These are phyloP conservation scores for Apiotrichum veenhuisii DNA, from an alignment of 1,284 basidiomycete genomes.

Conservation along the genomic window DNA sequence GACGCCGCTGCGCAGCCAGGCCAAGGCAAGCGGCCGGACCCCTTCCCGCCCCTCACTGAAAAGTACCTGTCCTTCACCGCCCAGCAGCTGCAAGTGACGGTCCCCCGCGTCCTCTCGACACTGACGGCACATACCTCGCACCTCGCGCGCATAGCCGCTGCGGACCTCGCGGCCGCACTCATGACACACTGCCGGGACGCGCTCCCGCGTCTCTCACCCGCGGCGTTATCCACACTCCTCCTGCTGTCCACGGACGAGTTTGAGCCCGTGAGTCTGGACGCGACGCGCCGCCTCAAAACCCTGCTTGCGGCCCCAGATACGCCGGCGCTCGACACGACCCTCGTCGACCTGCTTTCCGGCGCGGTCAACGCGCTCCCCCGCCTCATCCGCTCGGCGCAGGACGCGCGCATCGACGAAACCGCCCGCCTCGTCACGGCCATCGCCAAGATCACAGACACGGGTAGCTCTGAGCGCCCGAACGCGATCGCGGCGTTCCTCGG, in stretches of 20 bases:
- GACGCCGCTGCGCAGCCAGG: not conserved
- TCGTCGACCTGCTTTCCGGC: slow-evolving; percentile 52
- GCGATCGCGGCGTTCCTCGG: slow-evolving; percentile 66
- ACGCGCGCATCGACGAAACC: slow-evolving; percentile 65
- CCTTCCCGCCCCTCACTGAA: slow-evolving; percentile 41
- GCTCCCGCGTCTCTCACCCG: slow-evolving; percentile 64
- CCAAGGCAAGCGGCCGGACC: slow-evolving; percentile 10
- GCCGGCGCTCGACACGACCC: slow-evolving; percentile 54
- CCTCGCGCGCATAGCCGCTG: slow-evolving; percentile 36
- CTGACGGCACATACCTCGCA: slow-evolving; percentile 45
- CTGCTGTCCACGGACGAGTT: slow-evolving; percentile 54
- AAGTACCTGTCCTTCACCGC: slow-evolving; percentile 49
- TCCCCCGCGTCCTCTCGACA: slow-evolving; percentile 39
- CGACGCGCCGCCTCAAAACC: slow-evolving; percentile 54
- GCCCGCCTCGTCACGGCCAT: slow-evolving; percentile 66
- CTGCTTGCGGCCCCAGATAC: slow-evolving; percentile 53
- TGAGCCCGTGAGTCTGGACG: slow-evolving; percentile 60
- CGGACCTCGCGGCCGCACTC: slow-evolving; percentile 56
- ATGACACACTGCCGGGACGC: slow-evolving; percentile 61
- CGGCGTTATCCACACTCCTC: slow-evolving; percentile 57
- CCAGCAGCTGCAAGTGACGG: slow-evolving; percentile 42
- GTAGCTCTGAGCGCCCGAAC: slow-evolving; percentile 35
- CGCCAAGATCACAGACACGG: slow-evolving; percentile 55
- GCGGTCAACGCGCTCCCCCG: slow-evolving; percentile 71
- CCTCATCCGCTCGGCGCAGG: slow-evolving; percentile 64